phyloP scores from a whole-genome alignment of 441 rosid species.

The Lepidium campestre region DNA sequence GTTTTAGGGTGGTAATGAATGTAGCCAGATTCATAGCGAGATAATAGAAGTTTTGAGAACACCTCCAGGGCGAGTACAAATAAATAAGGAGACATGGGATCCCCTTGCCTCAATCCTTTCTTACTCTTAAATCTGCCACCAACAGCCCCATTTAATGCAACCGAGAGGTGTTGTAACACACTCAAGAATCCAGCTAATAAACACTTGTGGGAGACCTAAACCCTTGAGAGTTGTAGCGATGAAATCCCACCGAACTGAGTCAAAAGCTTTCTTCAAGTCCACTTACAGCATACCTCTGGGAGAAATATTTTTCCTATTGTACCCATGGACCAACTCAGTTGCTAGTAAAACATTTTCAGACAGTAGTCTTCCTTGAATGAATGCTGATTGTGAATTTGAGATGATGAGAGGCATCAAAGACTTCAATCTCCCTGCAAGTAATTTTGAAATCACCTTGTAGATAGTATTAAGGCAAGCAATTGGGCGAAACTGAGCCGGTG shows the following conservation, averaged over 20 bases:
- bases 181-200: neutral
- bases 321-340: neutral
- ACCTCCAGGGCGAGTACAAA: neutral
- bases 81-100: neutral
- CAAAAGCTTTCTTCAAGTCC: neutral
- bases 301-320: neutral
- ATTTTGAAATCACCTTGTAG: neutral
- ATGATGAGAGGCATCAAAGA: fast-evolving
- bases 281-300: neutral
- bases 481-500: neutral
- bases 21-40: neutral
- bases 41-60: neutral
- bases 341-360: neutral
- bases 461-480: neutral
- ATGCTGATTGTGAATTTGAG: neutral
- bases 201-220: fast-evolving
- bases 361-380: neutral
- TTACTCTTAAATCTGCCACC: neutral
- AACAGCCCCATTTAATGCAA: neutral
- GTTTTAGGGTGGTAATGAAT: neutral
- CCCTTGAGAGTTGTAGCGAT: fast-evolving
- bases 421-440: neutral
- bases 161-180: no score
- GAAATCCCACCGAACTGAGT: neutral
- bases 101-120: neutral